Evolutionary conservation across 768 basidiomycete genomes (phyloP).

Genomic region (Boletus barrowsii): DNA sequence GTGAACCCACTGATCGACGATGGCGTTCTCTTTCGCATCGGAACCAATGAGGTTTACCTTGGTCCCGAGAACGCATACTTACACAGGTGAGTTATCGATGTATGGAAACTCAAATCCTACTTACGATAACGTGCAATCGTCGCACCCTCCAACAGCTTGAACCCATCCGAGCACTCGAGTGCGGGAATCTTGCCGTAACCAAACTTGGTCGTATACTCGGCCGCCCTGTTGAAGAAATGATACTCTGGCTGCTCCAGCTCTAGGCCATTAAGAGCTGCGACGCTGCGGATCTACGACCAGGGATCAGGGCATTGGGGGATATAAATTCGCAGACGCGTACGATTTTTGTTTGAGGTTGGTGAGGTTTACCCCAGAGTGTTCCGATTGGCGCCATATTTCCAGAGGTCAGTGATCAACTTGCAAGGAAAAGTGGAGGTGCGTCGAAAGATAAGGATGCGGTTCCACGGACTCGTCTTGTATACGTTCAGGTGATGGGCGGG

Average conservation of each 20-base stretch:
- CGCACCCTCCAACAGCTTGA: slow-evolving; percentile 12
- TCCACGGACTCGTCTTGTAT: background rate
- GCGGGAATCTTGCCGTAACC: slow-evolving; percentile 18
- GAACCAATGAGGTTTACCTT: slow-evolving; percentile 12
- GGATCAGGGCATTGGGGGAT: background rate
- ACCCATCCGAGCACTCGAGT: slow-evolving; percentile 18
- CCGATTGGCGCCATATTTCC: slow-evolving; percentile 16
- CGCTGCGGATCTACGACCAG: slow-evolving; percentile 7
- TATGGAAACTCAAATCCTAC: background rate
- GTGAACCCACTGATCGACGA: slow-evolving; percentile 24
- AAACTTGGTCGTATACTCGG: slow-evolving; percentile 13
- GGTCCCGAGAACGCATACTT: slow-evolving; percentile 15
- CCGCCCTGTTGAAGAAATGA: slow-evolving; percentile 8
- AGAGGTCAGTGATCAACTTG: background rate
- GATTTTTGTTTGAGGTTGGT: slow-evolving; percentile 17
- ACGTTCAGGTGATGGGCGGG: too few relatives aligned
- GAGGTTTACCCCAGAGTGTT: slow-evolving; percentile 11
- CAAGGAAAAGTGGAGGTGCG: background rate
- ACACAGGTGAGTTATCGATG: background rate
- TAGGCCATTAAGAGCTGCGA: slow-evolving; percentile 16
- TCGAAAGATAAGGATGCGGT: background rate
- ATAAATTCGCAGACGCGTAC: background rate
- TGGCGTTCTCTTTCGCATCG: slow-evolving; percentile 3
- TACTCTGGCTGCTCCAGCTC: slow-evolving; percentile 9
- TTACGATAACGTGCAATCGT: slow-evolving; percentile 19